These are phyloP conservation scores for Blastomyces percursus DNA, from an alignment of 2,329 filamentous ascomycete species.

Conservation along the genomic window DNA sequence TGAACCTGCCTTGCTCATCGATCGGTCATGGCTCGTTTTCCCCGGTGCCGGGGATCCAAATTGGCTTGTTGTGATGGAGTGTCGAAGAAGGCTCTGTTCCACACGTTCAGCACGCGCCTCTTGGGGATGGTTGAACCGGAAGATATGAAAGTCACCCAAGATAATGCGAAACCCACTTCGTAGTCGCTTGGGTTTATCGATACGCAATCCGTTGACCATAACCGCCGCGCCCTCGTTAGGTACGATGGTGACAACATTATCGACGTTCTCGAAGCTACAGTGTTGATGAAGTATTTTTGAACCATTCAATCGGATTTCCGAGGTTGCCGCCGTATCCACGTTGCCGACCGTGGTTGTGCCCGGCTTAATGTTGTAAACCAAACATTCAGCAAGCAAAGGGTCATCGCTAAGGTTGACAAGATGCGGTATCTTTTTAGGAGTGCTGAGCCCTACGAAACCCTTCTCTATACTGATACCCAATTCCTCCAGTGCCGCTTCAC, in stretches of 20 bases:
- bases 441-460: conserved; percentile 87
- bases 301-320: conserved; percentile 87
- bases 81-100: conserved; percentile 74
- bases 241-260: conserved; percentile 84
- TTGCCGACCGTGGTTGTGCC: conserved; percentile 91
- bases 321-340: conserved; percentile 69
- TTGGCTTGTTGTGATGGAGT: conserved; percentile 58
- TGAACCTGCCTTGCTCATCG: conserved; percentile 65
- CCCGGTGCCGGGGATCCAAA: conserved; percentile 53
- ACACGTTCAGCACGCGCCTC: conserved; percentile 88
- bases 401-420: conserved; percentile 95
- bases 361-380: conserved; percentile 96
- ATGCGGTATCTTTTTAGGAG: conserved; percentile 98
- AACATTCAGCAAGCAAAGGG: conserved; percentile 83
- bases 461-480: conserved; percentile 98
- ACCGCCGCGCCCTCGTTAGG: conserved; percentile 87
- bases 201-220: conserved; percentile 92
- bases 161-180: conserved; percentile 93
- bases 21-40: conserved; percentile 62
- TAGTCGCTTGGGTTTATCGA: conserved; percentile 73
- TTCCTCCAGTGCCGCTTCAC: conserved; percentile 88
- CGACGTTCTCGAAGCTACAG: conserved; percentile 85
- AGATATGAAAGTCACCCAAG: conserved; percentile 90
- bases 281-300: conserved; percentile 87
- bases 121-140: conserved; percentile 94